Percentiles rank a stretch among this genome's conserved stretches.
Conservation (phyloP, 1,284 basidiomycete genomes). For the Exobasidium cylindrosporum region DNA sequence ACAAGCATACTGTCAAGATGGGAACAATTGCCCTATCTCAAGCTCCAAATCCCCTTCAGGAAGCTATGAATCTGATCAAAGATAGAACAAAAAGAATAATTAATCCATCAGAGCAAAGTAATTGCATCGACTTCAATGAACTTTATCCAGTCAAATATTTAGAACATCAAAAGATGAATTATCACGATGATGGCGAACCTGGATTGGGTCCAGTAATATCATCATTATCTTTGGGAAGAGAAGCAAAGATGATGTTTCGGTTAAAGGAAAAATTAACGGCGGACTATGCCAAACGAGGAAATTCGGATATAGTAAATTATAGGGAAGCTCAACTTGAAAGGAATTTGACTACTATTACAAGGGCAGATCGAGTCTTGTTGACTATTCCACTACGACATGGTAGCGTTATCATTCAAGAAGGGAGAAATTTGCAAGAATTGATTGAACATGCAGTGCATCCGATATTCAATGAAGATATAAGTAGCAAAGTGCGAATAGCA, state of each 20-base stretch:
- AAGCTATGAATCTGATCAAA: not conserved
- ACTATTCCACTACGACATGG: not conserved
- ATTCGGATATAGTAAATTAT: not conserved
- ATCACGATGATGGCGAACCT: slow-evolving; percentile 41
- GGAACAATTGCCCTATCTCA: slow-evolving; percentile 5
- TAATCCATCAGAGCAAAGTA: slow-evolving; percentile 2
- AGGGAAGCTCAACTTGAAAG: not conserved
- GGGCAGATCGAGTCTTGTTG: not conserved
- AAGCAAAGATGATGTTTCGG: slow-evolving; percentile 32
- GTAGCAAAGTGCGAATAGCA: not conserved
- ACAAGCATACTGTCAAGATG: slow-evolving; percentile 26
- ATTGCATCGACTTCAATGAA: slow-evolving; percentile 29
- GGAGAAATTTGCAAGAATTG: not conserved
- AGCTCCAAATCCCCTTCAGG: slow-evolving; percentile 2
- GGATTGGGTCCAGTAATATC: slow-evolving; percentile 32
- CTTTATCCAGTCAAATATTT: slow-evolving; percentile 37
- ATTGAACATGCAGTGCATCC: not conserved
- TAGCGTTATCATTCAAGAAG: not conserved
- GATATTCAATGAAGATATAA: not conserved
- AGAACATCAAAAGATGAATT: slow-evolving; percentile 32
- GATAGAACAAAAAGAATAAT: slow-evolving; percentile 5
- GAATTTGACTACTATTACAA: not conserved
- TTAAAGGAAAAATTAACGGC: slow-evolving; percentile 24
- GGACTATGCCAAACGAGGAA: not conserved
- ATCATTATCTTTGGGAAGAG: slow-evolving; percentile 29